A percentile compares a stretch with the other conserved stretches of the same genome.
phyloP scores from a whole-genome alignment of 306 rosid species.

The Styphnolobium japonicum region DNA sequence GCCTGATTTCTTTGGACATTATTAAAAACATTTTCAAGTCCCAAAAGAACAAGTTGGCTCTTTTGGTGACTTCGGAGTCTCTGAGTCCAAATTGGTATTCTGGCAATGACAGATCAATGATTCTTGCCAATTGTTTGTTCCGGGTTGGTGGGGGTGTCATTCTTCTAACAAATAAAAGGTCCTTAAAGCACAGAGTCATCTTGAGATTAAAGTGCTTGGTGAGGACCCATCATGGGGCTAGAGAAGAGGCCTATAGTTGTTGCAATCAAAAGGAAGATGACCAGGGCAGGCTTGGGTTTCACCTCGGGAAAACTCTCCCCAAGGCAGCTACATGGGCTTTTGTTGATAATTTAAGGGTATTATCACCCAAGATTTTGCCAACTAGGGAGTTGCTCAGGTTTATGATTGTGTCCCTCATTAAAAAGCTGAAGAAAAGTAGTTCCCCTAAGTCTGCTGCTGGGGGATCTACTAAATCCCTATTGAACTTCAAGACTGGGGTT shows the following conservation, averaged over 20 bases:
- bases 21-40: slow-evolving; percentile 52
- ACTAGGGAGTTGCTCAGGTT: slow-evolving; percentile 58
- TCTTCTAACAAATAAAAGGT: slow-evolving; percentile 65
- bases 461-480: slow-evolving; percentile 29
- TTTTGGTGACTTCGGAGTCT: slow-evolving; percentile 75
- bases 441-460: neutral
- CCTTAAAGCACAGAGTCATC: slow-evolving; percentile 40
- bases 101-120: slow-evolving; percentile 79
- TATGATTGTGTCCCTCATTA: slow-evolving; percentile 25
- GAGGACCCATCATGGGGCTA: slow-evolving; percentile 78
- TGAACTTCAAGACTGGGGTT: slow-evolving; percentile 64
- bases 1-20: slow-evolving; percentile 67
- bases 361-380: slow-evolving; percentile 74
- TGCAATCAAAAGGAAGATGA: slow-evolving; percentile 77
- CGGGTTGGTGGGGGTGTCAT: slow-evolving; percentile 71
- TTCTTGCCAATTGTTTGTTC: slow-evolving; percentile 71
- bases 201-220: slow-evolving; percentile 58
- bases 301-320: slow-evolving; percentile 64
- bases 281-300: slow-evolving; percentile 56
- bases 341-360: slow-evolving; percentile 62
- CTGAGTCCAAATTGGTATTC: slow-evolving; percentile 86
- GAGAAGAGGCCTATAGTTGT: slow-evolving; percentile 67
- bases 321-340: slow-evolving; percentile 88
- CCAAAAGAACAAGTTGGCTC: slow-evolving; percentile 53
- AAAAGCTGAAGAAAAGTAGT: slow-evolving; percentile 24